Conservation (phyloP, 306 rosid genomes). For the Canavalia gladiata region DNA sequence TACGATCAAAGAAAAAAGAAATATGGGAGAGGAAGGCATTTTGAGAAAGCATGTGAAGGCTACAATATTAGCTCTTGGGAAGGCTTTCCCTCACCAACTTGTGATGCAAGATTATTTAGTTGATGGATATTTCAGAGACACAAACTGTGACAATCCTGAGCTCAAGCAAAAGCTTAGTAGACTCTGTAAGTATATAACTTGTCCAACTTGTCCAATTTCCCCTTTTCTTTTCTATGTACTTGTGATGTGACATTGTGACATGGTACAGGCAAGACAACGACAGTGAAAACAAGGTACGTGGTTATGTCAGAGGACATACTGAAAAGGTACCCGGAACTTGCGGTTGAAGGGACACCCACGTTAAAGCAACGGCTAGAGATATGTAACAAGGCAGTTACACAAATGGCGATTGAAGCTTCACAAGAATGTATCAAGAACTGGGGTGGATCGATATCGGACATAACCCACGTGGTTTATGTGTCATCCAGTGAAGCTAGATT, state of each 20-base stretch:
- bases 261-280: conserved; percentile 86
- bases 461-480: conserved; percentile 89
- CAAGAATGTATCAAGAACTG: conserved; percentile 77
- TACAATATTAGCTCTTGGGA: conserved; percentile 86
- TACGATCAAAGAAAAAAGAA: conserved; percentile 25
- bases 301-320: conserved; percentile 94
- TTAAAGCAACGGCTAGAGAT: conserved; percentile 84
- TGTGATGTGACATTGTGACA: neutral
- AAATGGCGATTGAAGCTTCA: conserved; percentile 94
- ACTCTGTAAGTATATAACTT: conserved; percentile 64
- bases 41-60: conserved; percentile 65
- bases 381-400: conserved; percentile 86
- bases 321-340: conserved; percentile 71
- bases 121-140: conserved; percentile 87
- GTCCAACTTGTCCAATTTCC: neutral
- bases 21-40: conserved; percentile 64
- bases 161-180: conserved; percentile 87
- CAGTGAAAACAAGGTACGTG: conserved; percentile 91
- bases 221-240: neutral
- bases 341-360: conserved; percentile 76
- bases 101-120: conserved; percentile 92
- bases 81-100: conserved; percentile 96
- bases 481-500: conserved; percentile 93
- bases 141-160: conserved; percentile 84
- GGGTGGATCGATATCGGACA: conserved; percentile 78